phyloP scores from a whole-genome alignment of 768 basidiomycete species.

The Rhizopogon sp. region DNA sequence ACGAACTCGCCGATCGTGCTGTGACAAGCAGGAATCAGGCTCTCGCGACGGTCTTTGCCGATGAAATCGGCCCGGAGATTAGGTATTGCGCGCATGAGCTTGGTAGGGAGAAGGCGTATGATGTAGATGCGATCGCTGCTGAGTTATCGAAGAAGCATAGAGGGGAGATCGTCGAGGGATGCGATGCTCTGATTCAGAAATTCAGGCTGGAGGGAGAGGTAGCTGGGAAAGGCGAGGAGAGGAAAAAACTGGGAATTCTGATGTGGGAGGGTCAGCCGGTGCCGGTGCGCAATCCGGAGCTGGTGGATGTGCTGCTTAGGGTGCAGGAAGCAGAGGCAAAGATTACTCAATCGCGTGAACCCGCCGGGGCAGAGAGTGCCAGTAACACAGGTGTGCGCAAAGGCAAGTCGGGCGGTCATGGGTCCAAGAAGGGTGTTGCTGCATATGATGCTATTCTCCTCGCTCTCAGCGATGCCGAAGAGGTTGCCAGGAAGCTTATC shows the following conservation, averaged over 20 bases:
- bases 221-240: conserved; percentile 32
- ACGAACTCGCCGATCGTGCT: conserved; percentile 58
- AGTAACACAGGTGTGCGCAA: conserved; percentile 29
- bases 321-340: conserved; percentile 74
- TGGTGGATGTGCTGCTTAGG: conserved; percentile 81
- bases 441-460: conserved; percentile 84
- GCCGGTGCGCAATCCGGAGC: conserved; percentile 84
- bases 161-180: conserved; percentile 60
- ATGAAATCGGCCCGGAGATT: conserved; percentile 88
- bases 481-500: conserved; percentile 69
- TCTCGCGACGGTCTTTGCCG: conserved; percentile 74
- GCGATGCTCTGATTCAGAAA: conserved; percentile 46
- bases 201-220: conserved; percentile 41
- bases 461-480: conserved; percentile 87
- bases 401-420: conserved; percentile 28
- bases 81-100: conserved; percentile 90
- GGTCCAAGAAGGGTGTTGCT: conserved; percentile 72
- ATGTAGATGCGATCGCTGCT: conserved; percentile 68
- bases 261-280: conserved; percentile 81
- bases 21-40: conserved; percentile 83
- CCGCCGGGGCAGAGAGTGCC: conserved; percentile 21
- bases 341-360: conserved; percentile 36
- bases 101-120: conserved; percentile 73
- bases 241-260: conserved; percentile 54
- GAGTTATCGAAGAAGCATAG: conserved; percentile 56